Evolutionary conservation across 768 basidiomycete species (phyloP), one percentile per base, ranked within the genome.

Genomic region (Panellus pusillus): DNA sequence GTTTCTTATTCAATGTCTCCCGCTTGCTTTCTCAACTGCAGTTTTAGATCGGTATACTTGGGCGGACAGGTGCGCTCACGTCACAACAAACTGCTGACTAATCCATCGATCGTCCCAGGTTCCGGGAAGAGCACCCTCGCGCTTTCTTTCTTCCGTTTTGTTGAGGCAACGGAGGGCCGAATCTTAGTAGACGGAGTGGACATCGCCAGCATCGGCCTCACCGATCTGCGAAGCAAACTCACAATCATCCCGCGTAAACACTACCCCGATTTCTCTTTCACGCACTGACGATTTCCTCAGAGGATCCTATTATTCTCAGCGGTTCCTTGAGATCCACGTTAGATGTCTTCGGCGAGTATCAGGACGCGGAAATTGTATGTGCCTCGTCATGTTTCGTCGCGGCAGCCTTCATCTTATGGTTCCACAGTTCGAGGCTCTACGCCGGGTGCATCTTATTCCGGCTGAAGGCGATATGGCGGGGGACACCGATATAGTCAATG

Each of bases 271-370:
- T 46, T n/a, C 6, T 24, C 11, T 32, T 17, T 11, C 19, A 17
- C 11, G 28, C 13, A 24, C 9, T 14, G 9, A 36, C 20, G 13
- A 6, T 5, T 12, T 9, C 28, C 18, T 17, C 72, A 86, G 91
- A 95, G 84, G 93, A 95, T 63, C 93, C 93, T 0, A 89, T 86
- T 0, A 89, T 96, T 54, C 67, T 94, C 59, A 91, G 89, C 55
- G 93, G 93, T 7, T 90, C 84, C 4, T 57, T 94, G 15, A 81
- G 91, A 19, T 85, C 88, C 0, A 86, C 91, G 0, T 72, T 94
- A 7, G 93, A 95, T 59, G 87, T 93, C 9, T 93, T 94, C 60
- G 76, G 84, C 14, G 91, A 94, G 64, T 93, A 93, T 55, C 74
- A 89, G 52, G 93, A 93, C 60, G 78, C 78, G 0, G 89, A 92